Conservation (phyloP, 1,284 basidiomycete genomes). For the Trichosporon faecale region DNA sequence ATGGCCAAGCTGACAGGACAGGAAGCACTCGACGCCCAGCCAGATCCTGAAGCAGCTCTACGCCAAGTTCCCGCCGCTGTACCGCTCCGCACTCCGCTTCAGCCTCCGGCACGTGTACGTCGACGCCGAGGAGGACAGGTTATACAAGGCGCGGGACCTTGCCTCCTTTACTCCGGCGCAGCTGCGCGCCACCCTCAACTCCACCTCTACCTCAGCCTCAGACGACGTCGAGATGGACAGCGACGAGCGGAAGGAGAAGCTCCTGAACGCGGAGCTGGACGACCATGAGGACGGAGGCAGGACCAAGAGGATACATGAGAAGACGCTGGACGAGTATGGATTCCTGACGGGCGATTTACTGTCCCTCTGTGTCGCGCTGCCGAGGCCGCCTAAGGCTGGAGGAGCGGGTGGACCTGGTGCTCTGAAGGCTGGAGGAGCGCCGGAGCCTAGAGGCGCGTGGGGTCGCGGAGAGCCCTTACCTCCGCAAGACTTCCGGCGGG, state of each 20-base stretch:
- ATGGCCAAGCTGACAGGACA: constrained; percentile 18
- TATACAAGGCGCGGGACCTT: constrained; percentile 42
- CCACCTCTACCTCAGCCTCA: neutral
- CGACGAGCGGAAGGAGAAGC: neutral
- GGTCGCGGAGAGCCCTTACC: constrained; percentile 32
- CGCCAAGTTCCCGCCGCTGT: constrained; percentile 41
- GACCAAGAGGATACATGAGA: constrained; percentile 32
- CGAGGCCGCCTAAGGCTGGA: constrained; percentile 31
- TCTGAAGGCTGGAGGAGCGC: neutral
- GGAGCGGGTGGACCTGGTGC: constrained; percentile 2
- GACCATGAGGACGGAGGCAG: constrained; percentile 21
- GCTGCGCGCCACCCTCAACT: constrained; percentile 22
- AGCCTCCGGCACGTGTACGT: constrained; percentile 47
- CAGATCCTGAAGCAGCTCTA: constrained; percentile 42
- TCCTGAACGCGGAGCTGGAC: constrained; percentile 30
- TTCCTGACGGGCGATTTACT: constrained; percentile 46
- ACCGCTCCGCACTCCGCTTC: constrained; percentile 44
- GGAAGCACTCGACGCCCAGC: constrained; percentile 43
- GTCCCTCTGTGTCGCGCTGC: constrained; percentile 37
- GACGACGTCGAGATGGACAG: neutral
- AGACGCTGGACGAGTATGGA: constrained; percentile 43
- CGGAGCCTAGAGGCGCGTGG: constrained; percentile 21
- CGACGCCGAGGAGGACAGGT: constrained; percentile 41
- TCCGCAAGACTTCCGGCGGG: constrained; percentile 20
- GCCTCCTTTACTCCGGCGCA: constrained; percentile 41